These are phyloP conservation scores for Alternaria atra DNA, from an alignment of 2,329 filamentous ascomycete genomes.

Conservation along the genomic window DNA sequence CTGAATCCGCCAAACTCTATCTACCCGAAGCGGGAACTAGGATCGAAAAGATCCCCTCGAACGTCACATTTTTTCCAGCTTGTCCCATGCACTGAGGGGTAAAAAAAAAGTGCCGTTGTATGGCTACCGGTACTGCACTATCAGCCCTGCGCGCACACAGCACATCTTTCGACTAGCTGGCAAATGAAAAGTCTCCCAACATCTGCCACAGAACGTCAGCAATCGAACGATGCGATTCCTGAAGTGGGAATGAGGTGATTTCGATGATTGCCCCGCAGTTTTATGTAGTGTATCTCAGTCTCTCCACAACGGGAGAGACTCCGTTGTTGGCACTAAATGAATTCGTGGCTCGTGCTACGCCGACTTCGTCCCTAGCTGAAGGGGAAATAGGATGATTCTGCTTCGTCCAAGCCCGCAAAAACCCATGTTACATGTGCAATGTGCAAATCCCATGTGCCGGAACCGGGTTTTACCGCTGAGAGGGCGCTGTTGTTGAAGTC, in stretches of 20 bases:
- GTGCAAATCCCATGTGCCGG: constrained; percentile 29
- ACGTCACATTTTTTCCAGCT: constrained; percentile 27
- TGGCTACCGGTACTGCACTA: constrained; percentile 5
- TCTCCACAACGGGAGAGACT: constrained; percentile 27
- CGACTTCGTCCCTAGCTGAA: constrained; percentile 24
- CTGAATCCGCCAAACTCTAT: constrained; percentile 40
- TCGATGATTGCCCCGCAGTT: constrained; percentile 27
- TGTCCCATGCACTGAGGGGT: constrained; percentile 8
- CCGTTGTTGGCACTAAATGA: constrained; percentile 25
- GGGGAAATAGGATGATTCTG: constrained; percentile 29
- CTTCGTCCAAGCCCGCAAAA: constrained; percentile 35
- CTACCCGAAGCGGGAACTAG: constrained; percentile 47
- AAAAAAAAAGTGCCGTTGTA: constrained; percentile 1
- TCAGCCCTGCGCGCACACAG: constrained; percentile 5
- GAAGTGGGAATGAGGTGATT: constrained; percentile 27
- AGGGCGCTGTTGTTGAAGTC: constrained; percentile 30
- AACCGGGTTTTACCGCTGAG: constrained; percentile 29
- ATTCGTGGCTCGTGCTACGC: constrained; percentile 30
- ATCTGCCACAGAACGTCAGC: constrained; percentile 5
- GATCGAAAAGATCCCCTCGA: constrained; percentile 41
- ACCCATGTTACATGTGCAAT: constrained; percentile 29
- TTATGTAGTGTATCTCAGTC: constrained; percentile 11
- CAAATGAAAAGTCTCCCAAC: neutral
- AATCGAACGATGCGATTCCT: constrained; percentile 14
- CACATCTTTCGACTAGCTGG: constrained; percentile 13